Evolutionary conservation across 805 yeast species (phyloP), one percentile per base, ranked within the genome.

Genomic region (Candida berthetii): DNA sequence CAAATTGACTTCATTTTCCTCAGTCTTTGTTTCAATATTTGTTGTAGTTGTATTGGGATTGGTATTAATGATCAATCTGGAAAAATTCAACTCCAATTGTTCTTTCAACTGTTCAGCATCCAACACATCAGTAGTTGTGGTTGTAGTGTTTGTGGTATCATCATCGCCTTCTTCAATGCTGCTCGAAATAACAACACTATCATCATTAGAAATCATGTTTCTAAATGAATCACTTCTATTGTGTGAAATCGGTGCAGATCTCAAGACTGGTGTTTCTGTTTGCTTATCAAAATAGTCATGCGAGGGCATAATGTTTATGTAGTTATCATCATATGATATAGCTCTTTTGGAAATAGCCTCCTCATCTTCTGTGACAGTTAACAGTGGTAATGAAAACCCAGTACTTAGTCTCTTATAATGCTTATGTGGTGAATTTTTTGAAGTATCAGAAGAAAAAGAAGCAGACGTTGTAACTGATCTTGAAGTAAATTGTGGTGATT

Each of bases 341-440:
- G 42, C 34, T 34, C 47, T 41, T 18, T 39, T 39, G 2, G 28
- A 4, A n/a, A 14, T 9, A 20, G 17, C 31, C 22, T 31, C 28
- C 7, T 48, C 41, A 20, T 46, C 52, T 29, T 59, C 64, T 18
- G 52, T 32, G 6, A 60, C 60, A 1, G 61, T 60, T 22, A 60
- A 36, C 18, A 60, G 40, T 11, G 62, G 50, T 4, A 60, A 38
- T 3, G 53, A 41, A 3, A 60, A 42, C 1, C 64, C 64, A 3
- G 57, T 51, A 37, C 61, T 57, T 14, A 48, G 33, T 38, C 62
- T 48, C 35, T 54, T 57, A 31, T 47, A 47, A 14, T 39, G 40
- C 11, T 46, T 41, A 11, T 50, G 29, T 27, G 29, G n/a, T 27
- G 13, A 11, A 22, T 22, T 27, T 4, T 27, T 8, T 11, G 13